phyloP scores from a whole-genome alignment of 2,329 filamentous ascomycete genomes.

The Penicillium sp. region DNA sequence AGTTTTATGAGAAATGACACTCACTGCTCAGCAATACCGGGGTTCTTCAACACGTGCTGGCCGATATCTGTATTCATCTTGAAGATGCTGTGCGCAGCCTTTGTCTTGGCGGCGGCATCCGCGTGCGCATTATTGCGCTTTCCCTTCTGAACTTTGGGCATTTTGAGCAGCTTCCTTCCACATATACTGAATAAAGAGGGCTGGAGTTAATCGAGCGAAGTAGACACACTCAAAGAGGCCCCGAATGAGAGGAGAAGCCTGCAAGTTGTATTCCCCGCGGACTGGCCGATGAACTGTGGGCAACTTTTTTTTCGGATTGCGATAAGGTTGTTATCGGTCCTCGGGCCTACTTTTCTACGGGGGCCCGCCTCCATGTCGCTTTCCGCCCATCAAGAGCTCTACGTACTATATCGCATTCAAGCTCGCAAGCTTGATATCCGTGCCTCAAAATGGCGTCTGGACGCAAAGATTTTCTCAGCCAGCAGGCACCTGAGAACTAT shows the following conservation, averaged over 20 bases:
- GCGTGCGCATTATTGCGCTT: constrained; percentile 47
- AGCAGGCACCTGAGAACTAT: constrained; percentile 79
- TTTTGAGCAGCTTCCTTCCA: constrained; percentile 24
- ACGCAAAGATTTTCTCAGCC: constrained; percentile 79
- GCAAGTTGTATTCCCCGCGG: background rate
- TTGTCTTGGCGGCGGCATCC: constrained; percentile 43
- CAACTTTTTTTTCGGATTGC: constrained; percentile 19
- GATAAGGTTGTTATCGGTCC: constrained; percentile 22
- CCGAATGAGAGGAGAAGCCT: background rate
- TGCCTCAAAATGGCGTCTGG: constrained; percentile 49
- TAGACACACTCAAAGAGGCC: background rate
- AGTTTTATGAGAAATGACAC: background rate
- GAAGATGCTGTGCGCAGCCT: constrained; percentile 74
- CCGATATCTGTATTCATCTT: constrained; percentile 93
- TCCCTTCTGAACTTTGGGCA: constrained; percentile 55
- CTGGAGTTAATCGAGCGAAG: too few species aligned
- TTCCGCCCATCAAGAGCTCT: constrained; percentile 3
- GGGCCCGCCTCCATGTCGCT: constrained; percentile 6
- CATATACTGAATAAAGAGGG: background rate
- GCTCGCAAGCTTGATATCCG: constrained; percentile 1
- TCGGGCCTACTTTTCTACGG: constrained; percentile 18
- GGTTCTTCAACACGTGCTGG: constrained; percentile 89
- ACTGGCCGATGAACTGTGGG: constrained; percentile 10
- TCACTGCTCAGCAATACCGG: constrained; percentile 66
- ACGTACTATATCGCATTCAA: background rate